phyloP scores from a whole-genome alignment of 345 rosid genomes.

The Bruguiera gymnorhiza region DNA sequence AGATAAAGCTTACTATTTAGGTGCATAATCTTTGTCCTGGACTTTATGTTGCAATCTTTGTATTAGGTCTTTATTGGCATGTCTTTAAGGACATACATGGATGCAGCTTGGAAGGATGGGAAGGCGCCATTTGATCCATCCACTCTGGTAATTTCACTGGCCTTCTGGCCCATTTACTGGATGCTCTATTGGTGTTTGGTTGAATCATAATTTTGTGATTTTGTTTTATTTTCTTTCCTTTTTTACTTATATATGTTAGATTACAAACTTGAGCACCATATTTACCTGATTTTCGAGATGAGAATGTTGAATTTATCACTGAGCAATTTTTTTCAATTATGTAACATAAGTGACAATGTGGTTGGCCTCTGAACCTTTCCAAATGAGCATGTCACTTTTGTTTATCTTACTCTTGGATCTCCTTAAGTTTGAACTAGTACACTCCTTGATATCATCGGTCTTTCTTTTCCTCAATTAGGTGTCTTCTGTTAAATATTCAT shows the following conservation, averaged over 20 bases:
- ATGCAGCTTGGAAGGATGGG: slow-evolving; percentile 99
- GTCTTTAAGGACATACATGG: slow-evolving; percentile 93
- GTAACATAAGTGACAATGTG: neutral
- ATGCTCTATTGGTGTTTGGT: slow-evolving; percentile 1
- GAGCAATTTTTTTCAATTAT: neutral
- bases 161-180: neutral
- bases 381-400: too few species aligned
- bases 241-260: neutral
- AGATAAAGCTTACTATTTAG: too few species aligned
- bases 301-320: neutral
- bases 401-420: too few species aligned
- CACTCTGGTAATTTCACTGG: slow-evolving; percentile 54
- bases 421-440: too few species aligned
- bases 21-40: too few species aligned
- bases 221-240: neutral
- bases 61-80: slow-evolving; percentile 89
- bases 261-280: neutral
- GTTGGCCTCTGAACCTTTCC: neutral
- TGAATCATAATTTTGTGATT: neutral
- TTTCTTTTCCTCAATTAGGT: too few species aligned
- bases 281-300: neutral
- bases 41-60: slow-evolving; percentile 8
- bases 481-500: neutral
- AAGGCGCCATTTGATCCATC: slow-evolving; percentile 96
- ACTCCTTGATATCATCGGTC: too few species aligned